These are phyloP conservation scores for Simplicillium aogashimaense DNA, from an alignment of 2,329 filamentous ascomycete species.

Conservation along the genomic window DNA sequence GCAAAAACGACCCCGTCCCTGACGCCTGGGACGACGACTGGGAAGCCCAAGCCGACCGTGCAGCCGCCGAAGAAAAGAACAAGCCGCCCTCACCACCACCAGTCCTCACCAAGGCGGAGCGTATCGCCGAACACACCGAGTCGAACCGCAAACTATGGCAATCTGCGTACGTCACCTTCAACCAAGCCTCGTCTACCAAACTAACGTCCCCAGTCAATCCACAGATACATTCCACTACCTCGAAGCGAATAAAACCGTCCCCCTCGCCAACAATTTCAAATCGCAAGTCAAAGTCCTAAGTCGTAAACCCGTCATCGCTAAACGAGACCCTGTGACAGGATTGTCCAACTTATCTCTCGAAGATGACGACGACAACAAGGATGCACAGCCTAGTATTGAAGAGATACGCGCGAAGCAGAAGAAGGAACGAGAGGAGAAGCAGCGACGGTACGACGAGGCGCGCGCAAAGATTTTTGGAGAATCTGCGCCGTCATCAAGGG, in stretches of 20 bases:
- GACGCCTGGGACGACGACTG: constrained; percentile 93
- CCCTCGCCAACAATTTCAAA: constrained; percentile 62
- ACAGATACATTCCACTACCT: constrained; percentile 68
- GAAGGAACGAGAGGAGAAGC: constrained; percentile 77
- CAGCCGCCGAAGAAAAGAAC: constrained; percentile 24
- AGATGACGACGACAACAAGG: constrained; percentile 47
- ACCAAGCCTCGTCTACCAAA: constrained; percentile 1
- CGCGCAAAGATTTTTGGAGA: constrained; percentile 80
- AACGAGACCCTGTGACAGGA: constrained; percentile 42
- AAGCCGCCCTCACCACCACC: constrained; percentile 21
- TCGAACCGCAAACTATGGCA: constrained; percentile 82
- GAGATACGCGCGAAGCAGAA: constrained; percentile 71
- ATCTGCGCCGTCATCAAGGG: constrained; percentile 40
- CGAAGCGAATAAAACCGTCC: constrained; percentile 51
- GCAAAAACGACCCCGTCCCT: constrained; percentile 30
- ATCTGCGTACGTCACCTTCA: constrained; percentile 54
- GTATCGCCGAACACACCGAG: constrained; percentile 70
- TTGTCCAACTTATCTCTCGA: constrained; percentile 33
- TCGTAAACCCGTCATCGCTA: constrained; percentile 63
- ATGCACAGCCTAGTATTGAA: constrained; percentile 57
- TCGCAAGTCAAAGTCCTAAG: constrained; percentile 76
- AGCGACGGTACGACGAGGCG: constrained; percentile 80
- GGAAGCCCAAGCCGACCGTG: constrained; percentile 64
- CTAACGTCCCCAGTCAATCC: constrained; percentile 47
- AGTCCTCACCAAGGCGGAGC: constrained; percentile 61